Conservation (phyloP, 805 yeast genomes). For the Ogataea ganodermae region DNA sequence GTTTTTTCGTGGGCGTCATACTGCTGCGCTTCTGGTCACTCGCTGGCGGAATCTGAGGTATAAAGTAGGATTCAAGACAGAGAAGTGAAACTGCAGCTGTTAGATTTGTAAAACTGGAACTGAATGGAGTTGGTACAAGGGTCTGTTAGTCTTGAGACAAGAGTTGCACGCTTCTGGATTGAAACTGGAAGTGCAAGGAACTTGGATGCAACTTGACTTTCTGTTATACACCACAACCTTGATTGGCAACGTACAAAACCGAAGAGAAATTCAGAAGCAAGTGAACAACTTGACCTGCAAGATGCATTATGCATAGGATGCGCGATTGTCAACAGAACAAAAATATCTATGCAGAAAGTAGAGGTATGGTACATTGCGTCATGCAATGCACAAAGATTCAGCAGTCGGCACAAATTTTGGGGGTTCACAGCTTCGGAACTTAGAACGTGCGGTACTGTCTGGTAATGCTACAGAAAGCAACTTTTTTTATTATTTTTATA, state of each 20-base stretch:
- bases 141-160: too few relatives aligned
- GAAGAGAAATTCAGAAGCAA: slow-evolving; percentile 9
- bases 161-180: background rate
- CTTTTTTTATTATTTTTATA: too few relatives aligned
- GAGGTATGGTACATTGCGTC: background rate
- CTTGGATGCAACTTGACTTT: background rate
- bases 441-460: background rate
- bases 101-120: background rate
- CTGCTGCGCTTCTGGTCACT: background rate
- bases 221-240: slow-evolving; percentile 2
- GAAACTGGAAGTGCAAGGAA: background rate
- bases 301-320: background rate
- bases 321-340: background rate
- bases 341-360: background rate
- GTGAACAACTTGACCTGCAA: slow-evolving; percentile 1
- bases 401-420: background rate
- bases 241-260: slow-evolving; percentile 5
- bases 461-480: too few relatives aligned
- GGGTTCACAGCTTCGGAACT: background rate
- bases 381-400: slow-evolving; percentile 1
- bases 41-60: background rate
- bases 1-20: slow-evolving; percentile 1
- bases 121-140: too few relatives aligned
- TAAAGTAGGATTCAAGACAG: too few relatives aligned
- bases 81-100: background rate